A percentile compares a stretch with the other conserved stretches of the same genome.
Evolutionary conservation across 371 early-diverging fungal genomes (phyloP).

Genomic region (Apophysomyces trapeziformis): DNA sequence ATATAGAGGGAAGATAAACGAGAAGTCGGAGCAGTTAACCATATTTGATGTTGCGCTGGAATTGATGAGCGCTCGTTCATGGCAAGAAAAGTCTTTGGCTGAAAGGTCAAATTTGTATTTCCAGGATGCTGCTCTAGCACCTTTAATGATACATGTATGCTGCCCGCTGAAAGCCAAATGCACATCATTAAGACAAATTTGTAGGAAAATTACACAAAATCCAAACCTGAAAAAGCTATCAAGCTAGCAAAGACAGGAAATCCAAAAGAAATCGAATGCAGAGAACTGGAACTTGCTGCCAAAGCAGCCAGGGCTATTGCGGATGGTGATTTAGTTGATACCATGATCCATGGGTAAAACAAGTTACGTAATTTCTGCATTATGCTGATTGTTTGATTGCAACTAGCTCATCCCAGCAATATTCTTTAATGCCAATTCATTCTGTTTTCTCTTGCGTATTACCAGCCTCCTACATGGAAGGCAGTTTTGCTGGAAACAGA

Average conservation of each 20-base stretch:
- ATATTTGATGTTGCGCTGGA: slow-evolving; percentile 88
- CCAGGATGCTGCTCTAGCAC: slow-evolving; percentile 88
- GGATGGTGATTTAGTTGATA: slow-evolving; percentile 85
- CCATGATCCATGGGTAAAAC: slow-evolving; percentile 76
- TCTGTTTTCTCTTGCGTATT: slow-evolving; percentile 88
- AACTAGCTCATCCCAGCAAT: slow-evolving; percentile 73
- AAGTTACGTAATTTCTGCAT: slow-evolving; percentile 11
- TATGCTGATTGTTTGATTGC: not conserved
- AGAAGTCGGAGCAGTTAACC: slow-evolving; percentile 82
- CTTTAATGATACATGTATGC: slow-evolving; percentile 91
- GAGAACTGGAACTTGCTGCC: slow-evolving; percentile 65
- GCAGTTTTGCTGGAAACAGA: slow-evolving; percentile 42
- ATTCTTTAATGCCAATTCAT: slow-evolving; percentile 93
- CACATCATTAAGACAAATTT: not conserved
- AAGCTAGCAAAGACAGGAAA: slow-evolving; percentile 14
- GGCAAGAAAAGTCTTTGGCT: slow-evolving; percentile 57
- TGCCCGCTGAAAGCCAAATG: not conserved
- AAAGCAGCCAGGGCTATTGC: slow-evolving; percentile 94
- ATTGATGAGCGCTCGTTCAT: slow-evolving; percentile 61
- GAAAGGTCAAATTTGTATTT: slow-evolving; percentile 96
- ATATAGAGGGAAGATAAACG: slow-evolving; percentile 48
- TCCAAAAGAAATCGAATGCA: slow-evolving; percentile 25
- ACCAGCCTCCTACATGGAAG: slow-evolving; percentile 84
- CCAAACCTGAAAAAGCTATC: slow-evolving; percentile 30
- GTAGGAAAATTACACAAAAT: slow-evolving; percentile 58